Percentiles rank a stretch among this genome's conserved stretches.
Evolutionary conservation across 2,329 filamentous ascomycete genomes (phyloP).

Genomic region (Colletotrichum abscissum): DNA sequence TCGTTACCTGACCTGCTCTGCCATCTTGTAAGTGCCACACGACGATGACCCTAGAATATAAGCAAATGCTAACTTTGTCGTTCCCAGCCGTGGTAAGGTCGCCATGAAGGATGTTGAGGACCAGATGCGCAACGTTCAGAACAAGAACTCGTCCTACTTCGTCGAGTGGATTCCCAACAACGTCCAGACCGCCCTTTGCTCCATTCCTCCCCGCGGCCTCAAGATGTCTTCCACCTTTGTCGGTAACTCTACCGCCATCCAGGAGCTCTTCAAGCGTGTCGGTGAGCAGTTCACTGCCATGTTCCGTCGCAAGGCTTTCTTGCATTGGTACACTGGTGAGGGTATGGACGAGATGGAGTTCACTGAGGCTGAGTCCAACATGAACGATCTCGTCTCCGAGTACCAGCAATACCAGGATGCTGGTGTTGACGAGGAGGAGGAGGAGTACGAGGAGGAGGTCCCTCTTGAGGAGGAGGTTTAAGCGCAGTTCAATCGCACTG

Average conservation of each 20-base stretch:
- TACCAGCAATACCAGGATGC: slow-evolving; percentile 99
- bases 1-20: slow-evolving; percentile 99
- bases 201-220: slow-evolving; percentile 95
- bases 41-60: background rate
- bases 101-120: slow-evolving; percentile 99
- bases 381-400: slow-evolving; percentile 99
- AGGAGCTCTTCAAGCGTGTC: slow-evolving; percentile 99
- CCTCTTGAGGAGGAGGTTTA: slow-evolving; percentile 78
- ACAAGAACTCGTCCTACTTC: slow-evolving; percentile 99
- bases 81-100: slow-evolving; percentile 89
- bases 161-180: slow-evolving; percentile 99
- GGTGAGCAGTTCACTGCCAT: slow-evolving; percentile 99
- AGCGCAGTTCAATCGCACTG: slow-evolving; percentile 21
- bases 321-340: slow-evolving; percentile 99
- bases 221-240: slow-evolving; percentile 99
- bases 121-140: slow-evolving; percentile 99
- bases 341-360: slow-evolving; percentile 99
- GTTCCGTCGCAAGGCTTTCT: slow-evolving; percentile 99
- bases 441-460: slow-evolving; percentile 91
- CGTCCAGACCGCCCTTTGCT: slow-evolving; percentile 99
- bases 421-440: slow-evolving; percentile 95
- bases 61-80: background rate
- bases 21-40: slow-evolving; percentile 82
- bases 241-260: slow-evolving; percentile 99
- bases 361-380: slow-evolving; percentile 99